These are phyloP conservation scores for Axilococcus clingmanii DNA, from an alignment of 139 green algal genomes.

Conservation along the genomic window DNA sequence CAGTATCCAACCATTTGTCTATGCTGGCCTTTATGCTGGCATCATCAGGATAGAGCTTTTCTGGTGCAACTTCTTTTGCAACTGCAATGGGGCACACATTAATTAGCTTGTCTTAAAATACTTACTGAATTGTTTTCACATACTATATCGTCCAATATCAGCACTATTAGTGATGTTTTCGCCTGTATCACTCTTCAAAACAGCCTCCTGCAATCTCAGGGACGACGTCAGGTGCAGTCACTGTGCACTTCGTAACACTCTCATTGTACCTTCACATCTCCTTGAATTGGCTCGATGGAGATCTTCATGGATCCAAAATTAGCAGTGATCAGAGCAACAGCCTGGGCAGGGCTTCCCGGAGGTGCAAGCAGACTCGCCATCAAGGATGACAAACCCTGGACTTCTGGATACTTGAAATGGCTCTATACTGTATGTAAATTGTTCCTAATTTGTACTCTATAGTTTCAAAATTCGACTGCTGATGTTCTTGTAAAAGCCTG, in stretches of 20 bases:
- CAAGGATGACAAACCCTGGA: background rate
- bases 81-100: too few species aligned
- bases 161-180: slow-evolving; percentile 19
- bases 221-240: background rate
- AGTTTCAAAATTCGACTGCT: too few species aligned
- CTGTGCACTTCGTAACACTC: background rate
- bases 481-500: too few species aligned
- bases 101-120: too few species aligned
- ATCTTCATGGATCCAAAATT: slow-evolving; percentile 23
- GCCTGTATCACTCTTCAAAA: slow-evolving; percentile 3
- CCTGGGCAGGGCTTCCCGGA: slow-evolving; percentile 35
- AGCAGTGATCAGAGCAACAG: slow-evolving; percentile 31
- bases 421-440: too few species aligned
- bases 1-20: slow-evolving; percentile 42
- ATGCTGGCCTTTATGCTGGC: slow-evolving; percentile 21
- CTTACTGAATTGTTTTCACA: too few species aligned
- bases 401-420: background rate
- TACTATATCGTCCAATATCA: too few species aligned
- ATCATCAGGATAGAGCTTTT: too few species aligned
- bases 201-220: slow-evolving; percentile 8
- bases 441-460: too few species aligned
- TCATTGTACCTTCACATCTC: slow-evolving; percentile 27
- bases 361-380: slow-evolving; percentile 34
- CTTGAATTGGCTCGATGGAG: slow-evolving; percentile 33
- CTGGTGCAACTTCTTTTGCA: too few species aligned